Evolutionary conservation across 306 rosid genomes (phyloP).

Genomic region (Corylus americana): DNA sequence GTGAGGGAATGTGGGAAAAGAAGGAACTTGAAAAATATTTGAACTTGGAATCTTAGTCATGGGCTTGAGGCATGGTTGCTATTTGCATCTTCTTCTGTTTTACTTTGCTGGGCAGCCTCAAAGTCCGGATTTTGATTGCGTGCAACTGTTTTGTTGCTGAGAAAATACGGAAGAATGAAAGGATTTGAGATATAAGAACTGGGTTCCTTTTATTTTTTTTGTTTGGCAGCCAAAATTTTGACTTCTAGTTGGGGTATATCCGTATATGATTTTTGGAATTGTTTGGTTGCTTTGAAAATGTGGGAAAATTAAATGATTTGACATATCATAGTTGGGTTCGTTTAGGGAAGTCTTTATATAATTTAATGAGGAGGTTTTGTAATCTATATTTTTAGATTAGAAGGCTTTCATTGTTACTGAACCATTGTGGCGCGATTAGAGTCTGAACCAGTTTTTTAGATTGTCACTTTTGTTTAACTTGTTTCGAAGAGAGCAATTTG

Average conservation of each 20-base stretch:
- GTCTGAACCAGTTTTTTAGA: no score
- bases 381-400: no score
- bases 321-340: neutral
- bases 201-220: no score
- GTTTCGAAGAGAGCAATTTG: no score
- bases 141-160: neutral
- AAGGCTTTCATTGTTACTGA: no score
- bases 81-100: neutral
- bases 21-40: neutral
- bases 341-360: no score
- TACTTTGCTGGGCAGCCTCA: neutral
- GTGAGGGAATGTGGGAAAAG: neutral
- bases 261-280: neutral
- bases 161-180: neutral
- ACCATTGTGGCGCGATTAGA: neutral
- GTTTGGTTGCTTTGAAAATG: neutral
- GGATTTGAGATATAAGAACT: neutral
- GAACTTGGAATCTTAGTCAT: neutral
- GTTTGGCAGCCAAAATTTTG: no score
- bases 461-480: neutral
- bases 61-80: neutral
- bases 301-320: neutral
- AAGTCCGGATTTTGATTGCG: neutral
- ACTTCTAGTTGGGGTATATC: no score
- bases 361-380: no score